Conservation (phyloP, 805 yeast genomes). For the Lachancea sp. region DNA sequence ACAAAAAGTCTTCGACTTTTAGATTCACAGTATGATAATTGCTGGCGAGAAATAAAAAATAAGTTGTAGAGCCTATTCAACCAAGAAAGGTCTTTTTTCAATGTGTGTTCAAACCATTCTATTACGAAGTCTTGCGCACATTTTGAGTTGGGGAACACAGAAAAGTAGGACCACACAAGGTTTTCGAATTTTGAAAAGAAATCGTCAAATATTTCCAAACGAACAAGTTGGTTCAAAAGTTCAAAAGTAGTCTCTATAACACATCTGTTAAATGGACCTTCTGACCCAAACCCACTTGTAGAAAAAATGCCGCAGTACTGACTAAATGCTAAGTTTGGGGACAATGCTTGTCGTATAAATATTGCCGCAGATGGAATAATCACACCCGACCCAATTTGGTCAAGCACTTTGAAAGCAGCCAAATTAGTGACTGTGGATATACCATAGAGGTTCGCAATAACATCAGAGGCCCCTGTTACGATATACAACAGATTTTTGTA, state of each 20-base stretch:
- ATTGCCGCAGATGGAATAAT: slow-evolving; percentile 22
- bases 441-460: slow-evolving; percentile 24
- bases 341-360: slow-evolving; percentile 8
- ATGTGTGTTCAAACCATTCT: slow-evolving; percentile 56
- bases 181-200: slow-evolving; percentile 43
- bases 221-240: slow-evolving; percentile 53
- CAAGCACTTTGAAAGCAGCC: slow-evolving; percentile 24
- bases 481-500: slow-evolving; percentile 36
- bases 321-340: background rate
- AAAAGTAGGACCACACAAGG: slow-evolving; percentile 56
- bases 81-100: slow-evolving; percentile 43
- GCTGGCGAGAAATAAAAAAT: slow-evolving; percentile 22
- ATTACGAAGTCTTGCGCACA: slow-evolving; percentile 42
- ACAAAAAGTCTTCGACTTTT: background rate
- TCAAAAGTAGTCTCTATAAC: slow-evolving; percentile 38
- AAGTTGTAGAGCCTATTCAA: slow-evolving; percentile 47
- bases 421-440: slow-evolving; percentile 23
- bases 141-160: slow-evolving; percentile 38
- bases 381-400: slow-evolving; percentile 27
- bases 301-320: background rate
- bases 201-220: slow-evolving; percentile 43
- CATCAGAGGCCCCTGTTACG: slow-evolving; percentile 31
- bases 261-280: background rate
- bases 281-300: too few species aligned
- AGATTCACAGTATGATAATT: background rate